phyloP scores from a whole-genome alignment of 2,329 filamentous ascomycete genomes.

The Fusarium pilosicola region DNA sequence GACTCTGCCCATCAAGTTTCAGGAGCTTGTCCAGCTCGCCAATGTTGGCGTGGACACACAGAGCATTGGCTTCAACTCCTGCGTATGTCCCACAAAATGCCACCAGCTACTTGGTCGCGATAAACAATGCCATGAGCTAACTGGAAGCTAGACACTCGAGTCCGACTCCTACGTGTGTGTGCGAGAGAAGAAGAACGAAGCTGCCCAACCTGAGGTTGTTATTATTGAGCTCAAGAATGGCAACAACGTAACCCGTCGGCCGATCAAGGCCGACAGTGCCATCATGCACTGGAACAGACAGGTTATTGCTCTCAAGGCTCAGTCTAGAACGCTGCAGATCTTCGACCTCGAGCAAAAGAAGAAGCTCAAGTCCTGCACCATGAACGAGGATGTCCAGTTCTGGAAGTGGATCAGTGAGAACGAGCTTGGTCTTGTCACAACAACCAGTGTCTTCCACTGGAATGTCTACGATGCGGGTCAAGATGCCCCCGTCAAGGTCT shows the following conservation, averaged over 20 bases:
- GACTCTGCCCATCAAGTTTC: constrained; percentile 90
- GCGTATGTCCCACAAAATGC: constrained; percentile 63
- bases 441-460: constrained; percentile 95
- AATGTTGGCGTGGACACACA: constrained; percentile 59
- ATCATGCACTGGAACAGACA: constrained; percentile 99
- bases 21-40: constrained; percentile 81
- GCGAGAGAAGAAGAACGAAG: constrained; percentile 89
- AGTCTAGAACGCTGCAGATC: constrained; percentile 94
- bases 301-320: constrained; percentile 96
- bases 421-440: constrained; percentile 89
- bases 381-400: constrained; percentile 97
- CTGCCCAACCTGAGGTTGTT: constrained; percentile 89
- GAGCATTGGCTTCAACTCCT: constrained; percentile 81
- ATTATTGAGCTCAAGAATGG: constrained; percentile 98
- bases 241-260: constrained; percentile 93
- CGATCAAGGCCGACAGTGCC: constrained; percentile 99
- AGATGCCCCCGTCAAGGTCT: constrained; percentile 85
- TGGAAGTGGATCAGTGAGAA: constrained; percentile 99
- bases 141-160: constrained; percentile 81
- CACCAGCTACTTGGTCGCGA: not conserved
- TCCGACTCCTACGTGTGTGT: constrained; percentile 97
- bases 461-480: constrained; percentile 90
- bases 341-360: constrained; percentile 93
- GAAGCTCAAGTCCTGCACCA: constrained; percentile 95
- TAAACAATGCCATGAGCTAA: constrained; percentile 32